These are phyloP conservation scores for Cladosporium colombiae DNA, from an alignment of 2,329 filamentous ascomycete species.

Conservation along the genomic window DNA sequence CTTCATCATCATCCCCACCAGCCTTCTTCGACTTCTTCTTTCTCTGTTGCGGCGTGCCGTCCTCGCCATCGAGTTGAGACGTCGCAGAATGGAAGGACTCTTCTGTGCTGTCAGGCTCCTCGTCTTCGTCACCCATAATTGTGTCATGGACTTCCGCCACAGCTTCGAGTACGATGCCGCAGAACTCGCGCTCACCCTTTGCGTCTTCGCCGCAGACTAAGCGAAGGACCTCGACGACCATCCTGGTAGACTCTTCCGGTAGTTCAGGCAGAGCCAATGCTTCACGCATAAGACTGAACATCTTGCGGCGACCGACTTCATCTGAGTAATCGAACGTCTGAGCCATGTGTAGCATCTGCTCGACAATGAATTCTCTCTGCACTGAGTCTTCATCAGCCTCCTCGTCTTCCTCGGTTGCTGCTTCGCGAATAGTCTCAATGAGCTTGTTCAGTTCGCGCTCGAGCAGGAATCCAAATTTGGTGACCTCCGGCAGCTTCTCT, in stretches of 20 bases:
- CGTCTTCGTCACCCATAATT: constrained; percentile 67
- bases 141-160: constrained; percentile 96
- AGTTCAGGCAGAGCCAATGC: constrained; percentile 82
- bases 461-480: constrained; percentile 82
- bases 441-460: constrained; percentile 75
- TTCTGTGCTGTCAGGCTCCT: constrained; percentile 49
- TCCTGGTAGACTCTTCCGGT: constrained; percentile 88
- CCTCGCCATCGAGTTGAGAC: constrained; percentile 75
- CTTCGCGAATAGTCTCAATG: constrained; percentile 62
- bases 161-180: constrained; percentile 83
- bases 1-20: constrained; percentile 60
- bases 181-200: constrained; percentile 78
- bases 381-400: constrained; percentile 79
- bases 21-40: constrained; percentile 43
- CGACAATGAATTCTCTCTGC: constrained; percentile 92
- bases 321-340: constrained; percentile 95
- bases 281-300: constrained; percentile 88
- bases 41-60: constrained; percentile 45
- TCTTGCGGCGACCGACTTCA: constrained; percentile 90
- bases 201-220: constrained; percentile 76
- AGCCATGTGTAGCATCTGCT: constrained; percentile 90
- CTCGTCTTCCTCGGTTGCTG: constrained; percentile 57
- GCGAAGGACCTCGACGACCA: constrained; percentile 78
- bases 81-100: constrained; percentile 93
- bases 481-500: constrained; percentile 94